Evolutionary conservation across 1,139 yeast species (phyloP), one percentile per base, ranked within the genome.

Genomic region (Magnusiomyces sp.): DNA sequence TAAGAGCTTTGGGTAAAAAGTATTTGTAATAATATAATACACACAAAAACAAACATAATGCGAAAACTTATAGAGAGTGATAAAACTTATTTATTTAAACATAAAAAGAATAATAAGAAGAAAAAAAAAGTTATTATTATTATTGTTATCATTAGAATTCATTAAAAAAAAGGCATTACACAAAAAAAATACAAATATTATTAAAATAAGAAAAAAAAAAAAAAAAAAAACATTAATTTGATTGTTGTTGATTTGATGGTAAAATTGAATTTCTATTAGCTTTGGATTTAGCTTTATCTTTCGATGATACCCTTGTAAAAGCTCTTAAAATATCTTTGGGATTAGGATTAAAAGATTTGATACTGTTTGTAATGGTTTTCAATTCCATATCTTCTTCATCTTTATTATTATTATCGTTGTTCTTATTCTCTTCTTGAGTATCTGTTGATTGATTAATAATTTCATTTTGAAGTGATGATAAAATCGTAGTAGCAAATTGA

Each of bases 1-100:
- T 92, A 43, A 79, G 83, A 61, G 68, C 75, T 38, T 65, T 85
- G 53, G 95, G 95, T 2, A 79, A 80, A 59, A 88, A 87, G 69
- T 87, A 89, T 65, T 69, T 90, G 51, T 83, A 60, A 11, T 36
- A 9, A 41, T 23, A 23, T 5, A n/a, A n/a, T n/a, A n/a, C n/a
- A n/a, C n/a, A n/a, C n/a, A n/a, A n/a, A n/a, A n/a, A n/a, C n/a
- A 23, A 23, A 23, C 4, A 23, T 23, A 23, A 23, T 23, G 29
- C 29, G 29, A 23, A 23, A 23, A 23, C 29, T 5, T 23, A 7
- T 85, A 53, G n/a, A n/a, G n/a, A n/a, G n/a, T n/a, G n/a, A n/a
- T n/a, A n/a, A n/a, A n/a, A n/a, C n/a, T n/a, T n/a, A n/a, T n/a
- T n/a, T n/a, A n/a, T n/a, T n/a, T n/a, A n/a, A n/a, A 95, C 95